A percentile compares a stretch with the other conserved stretches of the same genome.
Conservation (phyloP, 2,329 filamentous ascomycete genomes). For the Aureobasidium sp. region DNA sequence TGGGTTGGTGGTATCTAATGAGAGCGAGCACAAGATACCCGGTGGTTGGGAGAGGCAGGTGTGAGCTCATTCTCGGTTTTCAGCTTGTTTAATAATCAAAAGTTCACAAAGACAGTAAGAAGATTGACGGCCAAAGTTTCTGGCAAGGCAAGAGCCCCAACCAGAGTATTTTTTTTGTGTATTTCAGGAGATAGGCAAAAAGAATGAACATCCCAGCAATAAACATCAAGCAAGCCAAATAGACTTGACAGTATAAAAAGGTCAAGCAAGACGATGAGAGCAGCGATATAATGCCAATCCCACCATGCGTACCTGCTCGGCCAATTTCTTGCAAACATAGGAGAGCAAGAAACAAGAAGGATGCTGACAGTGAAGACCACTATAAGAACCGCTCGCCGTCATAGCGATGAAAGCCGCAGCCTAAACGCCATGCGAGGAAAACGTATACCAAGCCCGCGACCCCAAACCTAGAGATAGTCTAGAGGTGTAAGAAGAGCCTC, state of each 20-base stretch:
- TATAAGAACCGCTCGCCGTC: background rate
- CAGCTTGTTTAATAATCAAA: background rate
- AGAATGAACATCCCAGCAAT: conserved; percentile 6
- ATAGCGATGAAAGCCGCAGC: background rate
- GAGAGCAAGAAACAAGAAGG: background rate
- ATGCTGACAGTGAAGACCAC: background rate
- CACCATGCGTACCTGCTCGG: background rate
- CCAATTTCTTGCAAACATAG: background rate
- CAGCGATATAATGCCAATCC: background rate
- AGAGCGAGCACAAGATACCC: background rate
- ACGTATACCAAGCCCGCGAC: background rate
- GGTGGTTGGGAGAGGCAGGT: background rate
- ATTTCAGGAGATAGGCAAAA: conserved; percentile 2
- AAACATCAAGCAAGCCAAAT: background rate
- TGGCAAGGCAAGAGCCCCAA: background rate
- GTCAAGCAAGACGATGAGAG: background rate
- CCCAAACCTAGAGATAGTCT: background rate
- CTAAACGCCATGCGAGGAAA: conserved; percentile 5
- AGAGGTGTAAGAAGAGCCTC: background rate
- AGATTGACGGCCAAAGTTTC: background rate
- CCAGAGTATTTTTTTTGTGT: background rate
- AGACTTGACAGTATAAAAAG: background rate
- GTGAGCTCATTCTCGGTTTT: background rate
- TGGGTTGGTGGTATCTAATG: background rate
- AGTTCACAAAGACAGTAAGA: background rate